Evolutionary conservation across 768 basidiomycete species (phyloP).

Genomic region (Naganishia kalamii): DNA sequence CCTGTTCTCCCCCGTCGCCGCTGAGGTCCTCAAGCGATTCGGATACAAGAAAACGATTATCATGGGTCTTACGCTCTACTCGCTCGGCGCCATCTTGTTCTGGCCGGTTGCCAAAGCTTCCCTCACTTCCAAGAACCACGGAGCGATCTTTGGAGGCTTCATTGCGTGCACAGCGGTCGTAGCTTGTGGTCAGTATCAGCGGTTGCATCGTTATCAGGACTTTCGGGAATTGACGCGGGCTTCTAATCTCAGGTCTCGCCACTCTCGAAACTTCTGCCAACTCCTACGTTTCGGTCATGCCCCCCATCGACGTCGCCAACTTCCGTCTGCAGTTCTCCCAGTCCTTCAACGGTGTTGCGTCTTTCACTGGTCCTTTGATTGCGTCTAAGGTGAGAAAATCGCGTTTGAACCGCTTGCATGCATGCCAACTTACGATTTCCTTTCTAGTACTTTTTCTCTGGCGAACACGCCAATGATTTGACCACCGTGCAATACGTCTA

Average conservation of each 20-base stretch:
- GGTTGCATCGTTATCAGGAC: slow-evolving; percentile 58
- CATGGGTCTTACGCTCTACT: slow-evolving; percentile 30
- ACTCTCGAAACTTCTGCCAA: slow-evolving; percentile 31
- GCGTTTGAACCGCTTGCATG: background rate
- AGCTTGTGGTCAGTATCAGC: slow-evolving; percentile 52
- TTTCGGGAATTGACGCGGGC: slow-evolving; percentile 61
- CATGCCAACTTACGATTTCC: slow-evolving; percentile 63
- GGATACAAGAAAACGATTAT: slow-evolving; percentile 34
- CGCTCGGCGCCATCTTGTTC: slow-evolving; percentile 29
- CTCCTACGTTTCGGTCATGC: slow-evolving; percentile 27
- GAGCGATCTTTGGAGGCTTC: slow-evolving; percentile 63
- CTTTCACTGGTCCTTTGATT: slow-evolving; percentile 29
- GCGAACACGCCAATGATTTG: slow-evolving; percentile 57
- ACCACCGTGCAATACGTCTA: slow-evolving; percentile 51
- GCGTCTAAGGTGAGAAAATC: slow-evolving; percentile 46
- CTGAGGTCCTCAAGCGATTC: slow-evolving; percentile 30
- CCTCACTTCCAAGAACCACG: slow-evolving; percentile 43
- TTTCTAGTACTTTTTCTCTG: slow-evolving; percentile 66
- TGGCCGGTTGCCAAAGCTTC: slow-evolving; percentile 50
- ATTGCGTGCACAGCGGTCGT: slow-evolving; percentile 58
- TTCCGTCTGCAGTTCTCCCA: slow-evolving; percentile 29
- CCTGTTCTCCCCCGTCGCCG: slow-evolving; percentile 52
- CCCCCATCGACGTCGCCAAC: slow-evolving; percentile 22
- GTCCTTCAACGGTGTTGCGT: slow-evolving; percentile 32
- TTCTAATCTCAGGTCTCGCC: slow-evolving; percentile 49